phyloP scores from a whole-genome alignment of 2,329 filamentous ascomycete species.

The Chaetoscypha palmicola region DNA sequence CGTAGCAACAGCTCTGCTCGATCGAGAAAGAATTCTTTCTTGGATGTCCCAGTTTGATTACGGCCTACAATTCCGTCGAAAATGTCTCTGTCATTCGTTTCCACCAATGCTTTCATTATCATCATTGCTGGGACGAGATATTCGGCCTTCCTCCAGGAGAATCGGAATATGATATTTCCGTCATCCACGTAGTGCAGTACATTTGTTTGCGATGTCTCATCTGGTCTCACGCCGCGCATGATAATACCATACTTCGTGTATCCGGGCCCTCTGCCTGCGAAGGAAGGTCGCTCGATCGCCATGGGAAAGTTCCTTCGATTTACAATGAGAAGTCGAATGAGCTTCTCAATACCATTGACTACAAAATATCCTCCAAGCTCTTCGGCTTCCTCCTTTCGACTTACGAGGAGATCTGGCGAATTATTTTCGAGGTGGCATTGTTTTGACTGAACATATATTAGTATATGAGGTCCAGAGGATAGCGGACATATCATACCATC shows the following conservation, averaged over 20 bases:
- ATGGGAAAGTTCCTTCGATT: conserved; percentile 91
- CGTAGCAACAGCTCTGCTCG: conserved; percentile 85
- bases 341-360: conserved; percentile 95
- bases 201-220: conserved; percentile 96
- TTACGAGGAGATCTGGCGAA: conserved; percentile 73
- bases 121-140: conserved; percentile 95
- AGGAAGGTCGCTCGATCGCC: conserved; percentile 87
- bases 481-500: conserved; percentile 46
- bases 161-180: conserved; percentile 93
- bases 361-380: conserved; percentile 96
- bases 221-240: conserved; percentile 85
- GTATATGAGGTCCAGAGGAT: no score
- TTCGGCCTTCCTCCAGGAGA: conserved; percentile 96
- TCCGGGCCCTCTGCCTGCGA: conserved; percentile 74
- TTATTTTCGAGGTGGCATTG: conserved; percentile 84
- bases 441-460: conserved; percentile 56
- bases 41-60: conserved; percentile 65
- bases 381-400: conserved; percentile 89
- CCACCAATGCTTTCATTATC: conserved; percentile 88
- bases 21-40: conserved; percentile 91
- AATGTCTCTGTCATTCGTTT: conserved; percentile 94
- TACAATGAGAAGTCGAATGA: conserved; percentile 86
- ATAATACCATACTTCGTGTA: conserved; percentile 91
- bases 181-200: conserved; percentile 93
- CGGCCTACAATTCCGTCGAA: conserved; percentile 87